These are phyloP conservation scores for Coprinellus aureogranulatus DNA, from an alignment of 768 basidiomycete species.

Conservation along the genomic window DNA sequence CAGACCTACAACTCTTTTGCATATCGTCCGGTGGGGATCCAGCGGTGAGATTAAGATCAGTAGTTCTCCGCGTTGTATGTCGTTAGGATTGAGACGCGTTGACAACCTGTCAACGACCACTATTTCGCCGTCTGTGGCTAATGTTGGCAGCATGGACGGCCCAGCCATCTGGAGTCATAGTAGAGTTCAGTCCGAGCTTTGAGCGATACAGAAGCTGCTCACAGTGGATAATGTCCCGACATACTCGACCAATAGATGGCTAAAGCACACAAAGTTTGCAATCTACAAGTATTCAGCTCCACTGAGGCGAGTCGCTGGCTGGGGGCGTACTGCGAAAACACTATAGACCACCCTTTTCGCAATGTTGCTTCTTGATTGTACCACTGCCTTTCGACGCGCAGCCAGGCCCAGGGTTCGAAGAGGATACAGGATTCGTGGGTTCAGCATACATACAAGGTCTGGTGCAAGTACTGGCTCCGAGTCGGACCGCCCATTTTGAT, in stretches of 20 bases:
- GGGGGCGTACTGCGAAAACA: neutral
- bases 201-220: neutral
- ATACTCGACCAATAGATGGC: constrained; percentile 64
- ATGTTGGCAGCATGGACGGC: constrained; percentile 80
- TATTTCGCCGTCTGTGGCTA: constrained; percentile 56
- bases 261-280: constrained; percentile 52
- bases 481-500: too few relatives aligned
- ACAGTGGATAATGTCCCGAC: constrained; percentile 34
- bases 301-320: neutral
- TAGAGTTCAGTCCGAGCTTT: neutral
- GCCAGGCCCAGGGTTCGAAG: neutral
- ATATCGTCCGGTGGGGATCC: constrained; percentile 64
- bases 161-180: constrained; percentile 54
- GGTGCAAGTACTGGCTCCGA: neutral
- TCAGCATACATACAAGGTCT: neutral
- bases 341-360: neutral
- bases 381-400: neutral
- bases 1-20: constrained; percentile 87
- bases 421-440: constrained; percentile 1
- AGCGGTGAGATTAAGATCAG: constrained; percentile 70
- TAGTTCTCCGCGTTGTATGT: constrained; percentile 71
- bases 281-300: constrained; percentile 31
- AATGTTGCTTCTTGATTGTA: neutral
- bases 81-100: constrained; percentile 45
- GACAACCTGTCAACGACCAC: constrained; percentile 64